Evolutionary conservation across 106 monocot species (phyloP).

Genomic region (Gastrodia elata): DNA sequence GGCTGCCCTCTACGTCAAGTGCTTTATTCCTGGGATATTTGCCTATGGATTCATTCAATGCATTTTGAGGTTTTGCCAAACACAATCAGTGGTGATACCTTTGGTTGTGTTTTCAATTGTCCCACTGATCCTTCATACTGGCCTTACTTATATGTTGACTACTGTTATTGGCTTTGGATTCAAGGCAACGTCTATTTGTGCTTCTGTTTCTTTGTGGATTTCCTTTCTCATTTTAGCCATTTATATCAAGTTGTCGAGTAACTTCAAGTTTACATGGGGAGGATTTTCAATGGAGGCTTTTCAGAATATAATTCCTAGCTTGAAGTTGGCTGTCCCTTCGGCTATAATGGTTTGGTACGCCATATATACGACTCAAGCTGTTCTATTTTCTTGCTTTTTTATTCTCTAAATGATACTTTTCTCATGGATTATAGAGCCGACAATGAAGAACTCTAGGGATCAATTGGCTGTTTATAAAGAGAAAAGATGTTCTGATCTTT

Average conservation of each 20-base stretch:
- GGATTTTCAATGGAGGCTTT: constrained; percentile 59
- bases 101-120: constrained; percentile 45
- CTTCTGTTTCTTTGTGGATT: constrained; percentile 47
- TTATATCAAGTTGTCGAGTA: constrained; percentile 43
- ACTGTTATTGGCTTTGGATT: constrained; percentile 48
- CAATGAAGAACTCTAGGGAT: too few relatives aligned
- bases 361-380: neutral
- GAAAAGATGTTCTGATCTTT: too few relatives aligned
- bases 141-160: constrained; percentile 43
- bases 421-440: neutral
- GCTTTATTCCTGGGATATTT: constrained; percentile 67
- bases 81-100: constrained; percentile 53
- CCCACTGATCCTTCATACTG: constrained; percentile 42
- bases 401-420: neutral
- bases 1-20: constrained; percentile 46
- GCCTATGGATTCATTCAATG: constrained; percentile 62
- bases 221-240: constrained; percentile 49
- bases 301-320: constrained; percentile 34
- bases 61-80: constrained; percentile 69
- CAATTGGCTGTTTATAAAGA: too few relatives aligned
- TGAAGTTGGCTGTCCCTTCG: constrained; percentile 70
- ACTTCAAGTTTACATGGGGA: constrained; percentile 52
- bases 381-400: neutral
- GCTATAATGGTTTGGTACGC: constrained; percentile 89
- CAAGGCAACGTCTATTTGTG: constrained; percentile 38